These are phyloP conservation scores for Metarhizium sp. DNA, from an alignment of 2,329 filamentous ascomycete species.

Conservation along the genomic window DNA sequence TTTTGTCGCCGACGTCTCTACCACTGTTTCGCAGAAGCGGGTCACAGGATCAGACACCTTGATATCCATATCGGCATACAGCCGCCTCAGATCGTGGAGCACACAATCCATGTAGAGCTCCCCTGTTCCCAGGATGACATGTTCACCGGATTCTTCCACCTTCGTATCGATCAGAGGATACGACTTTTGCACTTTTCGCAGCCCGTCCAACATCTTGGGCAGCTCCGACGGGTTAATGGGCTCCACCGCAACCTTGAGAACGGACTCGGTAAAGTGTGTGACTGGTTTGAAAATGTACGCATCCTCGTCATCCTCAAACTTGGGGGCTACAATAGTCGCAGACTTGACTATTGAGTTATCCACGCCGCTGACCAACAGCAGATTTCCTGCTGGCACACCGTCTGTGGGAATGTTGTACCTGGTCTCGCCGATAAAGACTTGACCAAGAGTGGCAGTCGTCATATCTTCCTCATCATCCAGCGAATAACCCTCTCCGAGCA, in stretches of 20 bases:
- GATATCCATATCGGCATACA: slow-evolving; percentile 99
- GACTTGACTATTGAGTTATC: slow-evolving; percentile 99
- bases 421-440: slow-evolving; percentile 86
- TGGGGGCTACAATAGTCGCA: slow-evolving; percentile 76
- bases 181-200: slow-evolving; percentile 95
- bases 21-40: slow-evolving; percentile 93
- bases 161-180: slow-evolving; percentile 94
- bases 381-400: slow-evolving; percentile 87
- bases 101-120: slow-evolving; percentile 99
- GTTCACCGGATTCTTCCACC: slow-evolving; percentile 95
- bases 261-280: slow-evolving; percentile 90
- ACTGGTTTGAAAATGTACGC: slow-evolving; percentile 93
- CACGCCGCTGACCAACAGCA: slow-evolving; percentile 83
- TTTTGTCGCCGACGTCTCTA: slow-evolving; percentile 94
- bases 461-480: slow-evolving; percentile 98
- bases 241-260: slow-evolving; percentile 96
- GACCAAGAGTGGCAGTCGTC: slow-evolving; percentile 72
- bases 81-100: slow-evolving; percentile 77
- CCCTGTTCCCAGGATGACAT: slow-evolving; percentile 88
- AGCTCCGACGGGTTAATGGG: slow-evolving; percentile 96
- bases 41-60: slow-evolving; percentile 98
- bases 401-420: slow-evolving; percentile 88
- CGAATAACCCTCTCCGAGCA: slow-evolving; percentile 91
- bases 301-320: slow-evolving; percentile 78
- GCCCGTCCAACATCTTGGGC: slow-evolving; percentile 95